Percentiles rank a stretch among this genome's conserved stretches.
Conservation (phyloP, 495 filamentous ascomycete species). For the Trichoderma virens region DNA sequence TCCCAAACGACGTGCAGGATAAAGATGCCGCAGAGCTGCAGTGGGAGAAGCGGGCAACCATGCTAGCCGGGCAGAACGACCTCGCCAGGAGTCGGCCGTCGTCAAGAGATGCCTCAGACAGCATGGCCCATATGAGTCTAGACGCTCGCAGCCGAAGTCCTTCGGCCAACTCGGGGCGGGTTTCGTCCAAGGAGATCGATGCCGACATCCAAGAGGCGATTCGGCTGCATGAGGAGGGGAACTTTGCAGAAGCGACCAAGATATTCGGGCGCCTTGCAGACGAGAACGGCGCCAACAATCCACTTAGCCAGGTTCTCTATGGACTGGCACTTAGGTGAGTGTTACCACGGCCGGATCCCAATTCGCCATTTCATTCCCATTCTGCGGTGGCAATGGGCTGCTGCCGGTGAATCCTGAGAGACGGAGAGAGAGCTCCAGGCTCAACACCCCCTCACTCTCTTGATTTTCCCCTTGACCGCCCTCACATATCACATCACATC, state of each 20-base stretch:
- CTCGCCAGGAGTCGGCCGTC: conserved; percentile 33
- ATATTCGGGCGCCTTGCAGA: conserved; percentile 87
- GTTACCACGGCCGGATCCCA: conserved; percentile 10
- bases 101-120: conserved; percentile 21
- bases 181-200: conserved; percentile 48
- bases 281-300: conserved; percentile 78
- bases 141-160: conserved; percentile 15
- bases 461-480: background rate
- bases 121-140: conserved; percentile 20
- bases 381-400: background rate
- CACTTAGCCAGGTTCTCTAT: conserved; percentile 91
- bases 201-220: conserved; percentile 94
- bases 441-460: too few species aligned
- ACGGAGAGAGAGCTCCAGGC: background rate
- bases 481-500: conserved; percentile 5
- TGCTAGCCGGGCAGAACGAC: conserved; percentile 64
- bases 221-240: conserved; percentile 76
- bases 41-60: conserved; percentile 88
- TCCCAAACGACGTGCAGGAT: conserved; percentile 37
- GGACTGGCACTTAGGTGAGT: conserved; percentile 84
- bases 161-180: conserved; percentile 23
- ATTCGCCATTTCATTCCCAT: conserved; percentile 6
- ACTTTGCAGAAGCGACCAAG: conserved; percentile 64
- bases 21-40: conserved; percentile 36
- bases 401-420: background rate